Evolutionary conservation across 495 filamentous ascomycete genomes (phyloP), one percentile per base, ranked within the genome.

Genomic region (Sporormia fimetaria): DNA sequence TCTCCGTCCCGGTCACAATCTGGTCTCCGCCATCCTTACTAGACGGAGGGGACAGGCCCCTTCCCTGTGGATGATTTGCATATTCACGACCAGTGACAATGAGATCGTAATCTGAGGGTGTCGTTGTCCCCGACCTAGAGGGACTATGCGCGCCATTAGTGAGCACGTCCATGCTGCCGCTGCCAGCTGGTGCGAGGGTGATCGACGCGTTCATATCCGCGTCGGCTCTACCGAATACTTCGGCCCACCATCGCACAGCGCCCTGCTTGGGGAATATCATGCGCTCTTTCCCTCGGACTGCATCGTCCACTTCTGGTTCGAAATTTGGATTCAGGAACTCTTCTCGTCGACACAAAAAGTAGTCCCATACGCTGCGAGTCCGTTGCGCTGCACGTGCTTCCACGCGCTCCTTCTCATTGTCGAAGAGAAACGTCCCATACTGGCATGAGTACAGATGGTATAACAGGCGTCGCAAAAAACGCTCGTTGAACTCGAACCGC

Each of bases 381-480:
- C 75, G 73, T 43, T 82, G 74, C 21, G 68, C 66, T 0, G 85
- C 80, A 2, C 67, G 67, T 4, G 74, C 69, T n/a, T 94, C 83
- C 12, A 75, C 62, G 0, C 92, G 79, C 51, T 93, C 80, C 50
- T 87, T 88, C 54, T 99, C 92, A 49, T 75, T 88, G 65, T 99
- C 93, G 63, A 80, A 93, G 26, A 99, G 67, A 57, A 99, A 99
- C 1, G 87, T 94, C 29, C 92, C 92, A 46, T 93, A 99, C 57
- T 99, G 92, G 45, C 88, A 94, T 3, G 87, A 85, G 52, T 96
- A 90, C 1, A 93, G 74, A 54, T 99, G 92, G 54, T 95, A 99
- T 4, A 95, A 69, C 3, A 99, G 62, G 7, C 92, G 76, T 3
- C 87, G 74, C 7, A 99, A 69, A 57, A 99, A 95, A 1, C 88